Base-by-base conservation (phyloP, 495 filamentous ascomycete species). In the Lindgomyces ingoldianus region DNA sequence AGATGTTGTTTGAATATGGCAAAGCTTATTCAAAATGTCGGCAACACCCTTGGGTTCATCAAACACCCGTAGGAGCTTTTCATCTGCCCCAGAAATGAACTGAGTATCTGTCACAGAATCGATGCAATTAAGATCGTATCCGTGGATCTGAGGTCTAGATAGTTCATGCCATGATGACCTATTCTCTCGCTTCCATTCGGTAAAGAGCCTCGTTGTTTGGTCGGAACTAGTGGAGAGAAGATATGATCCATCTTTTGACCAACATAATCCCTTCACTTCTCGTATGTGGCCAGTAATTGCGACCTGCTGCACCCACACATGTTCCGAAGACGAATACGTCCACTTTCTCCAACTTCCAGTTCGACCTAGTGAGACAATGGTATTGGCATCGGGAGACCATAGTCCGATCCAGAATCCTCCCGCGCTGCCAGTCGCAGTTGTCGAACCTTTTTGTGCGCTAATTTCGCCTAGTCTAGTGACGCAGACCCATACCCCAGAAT, bases 61-160 rank as follows among this genome's bases (percentile, higher is more conserved):
- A 74, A 99, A 99, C 16, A 98, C 93, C 16, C 94, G 87, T 65
- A 98, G 81, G 27, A 98, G 85, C 76, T 99, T 99, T 78, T 99
- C 94, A 69, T 99, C 95, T 36, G 94, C 94, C n/a, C 94, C 94
- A 45, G 91, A 93, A 25, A 99, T 86, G 70, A 98, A 98, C 51
- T 84, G 85, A 14, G 84, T 78, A 25, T 80, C 73, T 3, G 85
- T 84, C 24, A 96, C 73, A 3, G 87, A 83, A 70, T 89, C 88
- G 65, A 97, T 85, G 73, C 93, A 97, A 78, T 98, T 99, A 63
- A 99, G 81, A 73, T 97, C 94, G 72, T 99, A 99, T 36, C 94
- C 94, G 78, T 99, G 94, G 58, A 98, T 98, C 71, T 99, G 94
- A 18, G 94, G 95, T 47, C 94, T 83, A 6, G 93, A 86, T 77